Base-by-base conservation (phyloP, 306 rosid genomes). In the Rosa multiflora region DNA sequence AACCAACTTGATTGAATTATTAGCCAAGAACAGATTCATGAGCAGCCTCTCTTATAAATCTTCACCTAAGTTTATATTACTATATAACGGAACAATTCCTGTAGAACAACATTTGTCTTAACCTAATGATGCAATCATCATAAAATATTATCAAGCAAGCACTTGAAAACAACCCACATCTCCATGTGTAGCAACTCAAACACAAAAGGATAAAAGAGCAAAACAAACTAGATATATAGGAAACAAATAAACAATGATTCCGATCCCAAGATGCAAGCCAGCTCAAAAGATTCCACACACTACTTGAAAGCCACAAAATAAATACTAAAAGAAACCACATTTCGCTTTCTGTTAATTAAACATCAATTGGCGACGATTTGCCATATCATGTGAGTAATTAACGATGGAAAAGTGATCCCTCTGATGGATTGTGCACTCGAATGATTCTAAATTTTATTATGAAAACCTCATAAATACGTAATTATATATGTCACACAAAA, bases 251-350 rank as follows among this genome's bases (percentile, higher is more conserved):
- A 73, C 47, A 37, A 35, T 39, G 61, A 32, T 51, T 32, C 6
- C 56, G 51, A n/a, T 9, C 1, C 13, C 63, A 68, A 53, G 12
- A n/a, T 40, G 67, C 67, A 39, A 20, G 42, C 42, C 68, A 74
- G 78, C 78, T 40, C 78, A 40, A 64, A 75, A 75, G 78, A 75
- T 59, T 75, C 44, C 69, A 37, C 67, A 6, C 42, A 21, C 78
- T 14, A 17, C 13, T 23, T 10, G 10, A 58, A 18, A 8, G 70
- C 56, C 26, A 39, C 18, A 3, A 75, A 43, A 59, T 15, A 42
- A 74, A 35, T 5, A 66, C 70, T 3, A 17, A 66, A 39, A 39
- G 47, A 66, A 15, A 66, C 48, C 71, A 17, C 67, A 75, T 44
- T 61, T 75, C 40, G 32, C 70, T 68, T n/a, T 42, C 21, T 20